Evolutionary conservation across 2,329 filamentous ascomycete genomes (phyloP).

Genomic region (Fusarium illudens): DNA sequence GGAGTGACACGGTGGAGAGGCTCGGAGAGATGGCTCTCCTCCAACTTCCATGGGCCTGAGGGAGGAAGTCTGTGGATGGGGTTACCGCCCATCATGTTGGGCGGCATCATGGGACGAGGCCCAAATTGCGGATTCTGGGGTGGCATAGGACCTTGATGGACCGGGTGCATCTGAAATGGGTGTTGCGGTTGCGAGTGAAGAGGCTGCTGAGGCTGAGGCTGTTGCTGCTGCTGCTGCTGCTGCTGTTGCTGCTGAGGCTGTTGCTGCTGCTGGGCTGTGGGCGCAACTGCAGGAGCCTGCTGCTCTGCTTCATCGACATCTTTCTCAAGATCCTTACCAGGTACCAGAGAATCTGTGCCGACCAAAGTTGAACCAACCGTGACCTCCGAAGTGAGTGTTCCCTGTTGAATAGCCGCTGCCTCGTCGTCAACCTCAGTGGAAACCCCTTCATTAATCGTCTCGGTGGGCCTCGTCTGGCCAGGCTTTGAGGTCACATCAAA

Average conservation of each 20-base stretch:
- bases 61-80: slow-evolving; percentile 54
- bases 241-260: not conserved
- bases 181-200: slow-evolving; percentile 22
- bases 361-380: slow-evolving; percentile 33
- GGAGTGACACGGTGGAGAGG: slow-evolving; percentile 52
- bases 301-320: slow-evolving; percentile 15
- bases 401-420: slow-evolving; percentile 24
- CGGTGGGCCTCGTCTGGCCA: slow-evolving; percentile 44
- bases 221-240: slow-evolving; percentile 6
- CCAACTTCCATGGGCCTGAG: slow-evolving; percentile 60
- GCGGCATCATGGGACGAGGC: slow-evolving; percentile 32
- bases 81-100: slow-evolving; percentile 42
- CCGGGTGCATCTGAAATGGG: slow-evolving; percentile 33
- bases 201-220: slow-evolving; percentile 2
- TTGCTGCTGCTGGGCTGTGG: slow-evolving; percentile 15
- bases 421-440: slow-evolving; percentile 45
- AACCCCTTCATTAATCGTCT: slow-evolving; percentile 47
- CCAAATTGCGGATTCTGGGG: slow-evolving; percentile 19
- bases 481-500: slow-evolving; percentile 55
- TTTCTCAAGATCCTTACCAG: slow-evolving; percentile 29
- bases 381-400: slow-evolving; percentile 32
- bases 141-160: slow-evolving; percentile 9
- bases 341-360: slow-evolving; percentile 27
- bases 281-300: not conserved
- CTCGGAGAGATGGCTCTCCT: slow-evolving; percentile 63